Conservation (phyloP, 2,329 filamentous ascomycete species). For the Penicillium corylophilum region DNA sequence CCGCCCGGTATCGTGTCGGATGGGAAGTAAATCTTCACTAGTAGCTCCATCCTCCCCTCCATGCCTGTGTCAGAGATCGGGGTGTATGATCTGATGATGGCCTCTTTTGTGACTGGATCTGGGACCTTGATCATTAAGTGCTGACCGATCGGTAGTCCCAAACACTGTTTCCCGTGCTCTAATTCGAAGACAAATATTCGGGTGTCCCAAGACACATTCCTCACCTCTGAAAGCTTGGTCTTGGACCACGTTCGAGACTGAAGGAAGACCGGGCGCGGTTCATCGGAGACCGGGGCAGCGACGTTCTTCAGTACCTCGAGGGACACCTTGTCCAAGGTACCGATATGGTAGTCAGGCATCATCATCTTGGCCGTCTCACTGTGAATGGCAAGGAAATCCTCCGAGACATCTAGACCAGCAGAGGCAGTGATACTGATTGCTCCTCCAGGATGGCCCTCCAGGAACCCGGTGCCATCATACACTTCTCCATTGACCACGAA, state of each 20-base stretch:
- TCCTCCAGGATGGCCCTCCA: slow-evolving; percentile 81
- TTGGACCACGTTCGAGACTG: slow-evolving; percentile 72
- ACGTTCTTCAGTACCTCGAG: slow-evolving; percentile 54
- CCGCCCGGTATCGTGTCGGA: slow-evolving; percentile 61
- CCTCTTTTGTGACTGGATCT: slow-evolving; percentile 66
- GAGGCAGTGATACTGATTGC: slow-evolving; percentile 79
- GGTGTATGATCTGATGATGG: slow-evolving; percentile 83
- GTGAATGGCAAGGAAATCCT: slow-evolving; percentile 91
- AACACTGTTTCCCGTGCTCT: slow-evolving; percentile 65
- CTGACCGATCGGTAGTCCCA: slow-evolving; percentile 80
- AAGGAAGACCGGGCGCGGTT: slow-evolving; percentile 64
- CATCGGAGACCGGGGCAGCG: slow-evolving; percentile 41
- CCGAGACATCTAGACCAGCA: slow-evolving; percentile 77
- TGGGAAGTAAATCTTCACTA: slow-evolving; percentile 80
- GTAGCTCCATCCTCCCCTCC: slow-evolving; percentile 66
- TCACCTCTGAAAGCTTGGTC: slow-evolving; percentile 67
- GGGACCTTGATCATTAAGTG: slow-evolving; percentile 81
- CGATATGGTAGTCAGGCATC: slow-evolving; percentile 85
- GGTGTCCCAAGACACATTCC: slow-evolving; percentile 71
- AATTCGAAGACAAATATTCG: slow-evolving; percentile 79
- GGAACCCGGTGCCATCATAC: slow-evolving; percentile 78
- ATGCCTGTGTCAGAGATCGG: slow-evolving; percentile 67
- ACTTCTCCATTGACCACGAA: slow-evolving; percentile 87
- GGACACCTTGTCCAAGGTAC: slow-evolving; percentile 65
- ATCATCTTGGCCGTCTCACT: slow-evolving; percentile 88